These are phyloP conservation scores for Rhodotorula sp. DNA, from an alignment of 1,284 basidiomycete species.

Conservation along the genomic window DNA sequence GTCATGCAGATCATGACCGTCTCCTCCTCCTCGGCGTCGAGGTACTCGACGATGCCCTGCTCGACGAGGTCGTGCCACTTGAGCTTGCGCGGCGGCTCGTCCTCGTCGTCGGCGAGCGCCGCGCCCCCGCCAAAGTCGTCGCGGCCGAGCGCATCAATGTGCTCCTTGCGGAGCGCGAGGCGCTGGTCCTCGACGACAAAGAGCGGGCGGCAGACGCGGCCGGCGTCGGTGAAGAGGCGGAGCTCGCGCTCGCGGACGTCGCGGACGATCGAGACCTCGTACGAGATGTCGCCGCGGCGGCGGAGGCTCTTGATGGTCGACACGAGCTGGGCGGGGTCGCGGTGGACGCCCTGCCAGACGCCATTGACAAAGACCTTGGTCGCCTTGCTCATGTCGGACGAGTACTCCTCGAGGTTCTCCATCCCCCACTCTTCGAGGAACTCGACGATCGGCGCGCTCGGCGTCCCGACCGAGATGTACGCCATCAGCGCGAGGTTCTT, in stretches of 20 bases:
- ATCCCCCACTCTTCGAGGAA: constrained; percentile 99
- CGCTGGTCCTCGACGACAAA: constrained; percentile 89
- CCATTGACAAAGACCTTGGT: constrained; percentile 99
- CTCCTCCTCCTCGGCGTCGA: constrained; percentile 99
- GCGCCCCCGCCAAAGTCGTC: constrained; percentile 54
- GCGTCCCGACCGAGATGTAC: constrained; percentile 95
- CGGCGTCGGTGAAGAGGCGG: constrained; percentile 92
- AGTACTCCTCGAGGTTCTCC: constrained; percentile 87
- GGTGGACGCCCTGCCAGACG: constrained; percentile 99
- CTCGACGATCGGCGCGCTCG: constrained; percentile 94
- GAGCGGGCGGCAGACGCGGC: constrained; percentile 91
- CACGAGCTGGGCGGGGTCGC: constrained; percentile 87
- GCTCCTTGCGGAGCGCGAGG: constrained; percentile 79
- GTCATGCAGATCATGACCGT: constrained; percentile 99
- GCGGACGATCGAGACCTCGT: constrained; percentile 93
- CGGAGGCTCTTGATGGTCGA: constrained; percentile 90
- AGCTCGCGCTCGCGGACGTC: constrained; percentile 96
- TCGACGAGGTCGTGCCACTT: constrained; percentile 86
- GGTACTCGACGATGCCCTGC: constrained; percentile 85
- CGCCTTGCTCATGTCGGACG: constrained; percentile 73
- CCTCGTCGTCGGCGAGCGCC: constrained; percentile 39
- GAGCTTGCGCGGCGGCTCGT: constrained; percentile 48
- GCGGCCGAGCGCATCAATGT: constrained; percentile 69
- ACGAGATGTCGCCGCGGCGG: constrained; percentile 91
- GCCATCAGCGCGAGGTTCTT: constrained; percentile 98